phyloP scores from a whole-genome alignment of 805 yeast genomes.

The Candida xiaguanensis region DNA sequence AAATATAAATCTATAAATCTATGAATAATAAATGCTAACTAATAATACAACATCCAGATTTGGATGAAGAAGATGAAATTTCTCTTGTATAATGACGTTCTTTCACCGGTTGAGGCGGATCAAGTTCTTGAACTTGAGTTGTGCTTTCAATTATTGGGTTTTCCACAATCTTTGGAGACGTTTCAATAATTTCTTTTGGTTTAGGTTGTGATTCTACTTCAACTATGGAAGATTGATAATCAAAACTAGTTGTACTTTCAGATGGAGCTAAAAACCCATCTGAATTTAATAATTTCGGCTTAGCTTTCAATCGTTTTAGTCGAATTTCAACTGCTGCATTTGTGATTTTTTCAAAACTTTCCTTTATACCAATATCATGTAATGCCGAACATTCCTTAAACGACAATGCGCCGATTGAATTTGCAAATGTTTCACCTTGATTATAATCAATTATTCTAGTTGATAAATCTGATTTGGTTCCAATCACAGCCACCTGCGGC shows the following conservation, averaged over 20 bases:
- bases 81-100: constrained; percentile 6
- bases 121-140: neutral
- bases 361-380: constrained; percentile 17
- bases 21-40: constrained; percentile 9
- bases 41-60: constrained; percentile 17
- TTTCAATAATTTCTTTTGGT: too few species aligned
- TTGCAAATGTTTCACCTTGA: constrained; percentile 28
- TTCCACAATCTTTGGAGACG: neutral
- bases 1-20: neutral
- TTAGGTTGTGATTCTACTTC: neutral
- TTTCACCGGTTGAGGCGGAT: neutral
- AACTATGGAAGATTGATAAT: constrained; percentile 4
- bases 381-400: constrained; percentile 27
- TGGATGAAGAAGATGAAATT: neutral
- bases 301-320: neutral
- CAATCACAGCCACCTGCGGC: constrained; percentile 31
- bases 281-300: neutral
- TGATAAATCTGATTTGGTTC: constrained; percentile 24
- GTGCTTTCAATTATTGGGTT: neutral
- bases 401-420: constrained; percentile 21
- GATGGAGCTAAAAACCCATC: neutral
- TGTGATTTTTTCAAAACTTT: constrained; percentile 28
- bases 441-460: constrained; percentile 25
- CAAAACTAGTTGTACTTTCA: constrained; percentile 4
- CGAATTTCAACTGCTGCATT: constrained; percentile 4